These are phyloP conservation scores for Beauveria scarabaeidicola DNA, from an alignment of 2,329 filamentous ascomycete species.

Conservation along the genomic window DNA sequence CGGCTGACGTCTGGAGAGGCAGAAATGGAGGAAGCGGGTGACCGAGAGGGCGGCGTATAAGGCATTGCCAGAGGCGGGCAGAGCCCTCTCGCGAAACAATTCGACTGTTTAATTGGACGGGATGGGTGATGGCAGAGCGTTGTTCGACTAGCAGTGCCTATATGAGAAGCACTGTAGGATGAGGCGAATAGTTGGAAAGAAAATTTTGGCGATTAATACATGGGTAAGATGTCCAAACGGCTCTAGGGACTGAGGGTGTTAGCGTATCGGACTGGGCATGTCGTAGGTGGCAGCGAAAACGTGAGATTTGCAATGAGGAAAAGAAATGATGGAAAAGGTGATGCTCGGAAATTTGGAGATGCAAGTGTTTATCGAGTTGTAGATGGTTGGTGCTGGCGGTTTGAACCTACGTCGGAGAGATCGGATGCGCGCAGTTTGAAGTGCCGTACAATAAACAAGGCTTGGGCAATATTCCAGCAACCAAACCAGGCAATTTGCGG, in stretches of 20 bases:
- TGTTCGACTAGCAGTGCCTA: conserved; percentile 5
- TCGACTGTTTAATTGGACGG: not conserved
- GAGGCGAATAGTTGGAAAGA: not conserved
- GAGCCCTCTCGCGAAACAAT: not conserved
- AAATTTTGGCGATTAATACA: not conserved
- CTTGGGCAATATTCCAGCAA: conserved; percentile 12
- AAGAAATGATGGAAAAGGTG: not conserved
- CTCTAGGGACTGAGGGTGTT: conserved; percentile 3
- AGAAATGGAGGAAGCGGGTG: conserved; percentile 50
- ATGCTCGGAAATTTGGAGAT: not conserved
- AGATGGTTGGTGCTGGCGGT: not conserved
- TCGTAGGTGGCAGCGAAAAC: too few relatives aligned
- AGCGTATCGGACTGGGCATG: not conserved
- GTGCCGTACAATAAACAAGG: not conserved
- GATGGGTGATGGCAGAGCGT: not conserved
- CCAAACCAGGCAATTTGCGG: conserved; percentile 2
- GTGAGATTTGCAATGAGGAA: not conserved
- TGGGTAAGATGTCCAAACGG: conserved; percentile 7
- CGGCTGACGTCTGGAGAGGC: conserved; percentile 50
- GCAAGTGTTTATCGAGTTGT: not conserved
- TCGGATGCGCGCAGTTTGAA: not conserved
- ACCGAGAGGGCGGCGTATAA: conserved; percentile 73
- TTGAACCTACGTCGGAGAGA: conserved; percentile 7
- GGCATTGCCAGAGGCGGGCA: conserved; percentile 53
- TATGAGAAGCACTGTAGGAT: conserved; percentile 10